A percentile compares a stretch with the other conserved stretches of the same genome.
Conservation (phyloP, 2,329 filamentous ascomycete species). For the Sclerotinia minor region DNA sequence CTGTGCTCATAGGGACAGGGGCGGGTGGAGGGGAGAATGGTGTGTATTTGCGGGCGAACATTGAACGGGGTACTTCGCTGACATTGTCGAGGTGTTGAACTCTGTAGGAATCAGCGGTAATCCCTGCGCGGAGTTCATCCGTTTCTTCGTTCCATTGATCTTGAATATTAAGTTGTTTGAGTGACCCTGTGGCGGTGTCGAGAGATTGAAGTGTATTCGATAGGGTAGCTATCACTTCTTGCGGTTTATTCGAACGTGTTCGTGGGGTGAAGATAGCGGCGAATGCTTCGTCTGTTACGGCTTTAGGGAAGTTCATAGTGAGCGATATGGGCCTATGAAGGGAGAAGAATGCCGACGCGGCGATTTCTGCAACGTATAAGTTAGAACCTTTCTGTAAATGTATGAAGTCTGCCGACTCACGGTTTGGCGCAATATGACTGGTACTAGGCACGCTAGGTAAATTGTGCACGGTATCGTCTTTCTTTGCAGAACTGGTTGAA, state of each 20-base stretch:
- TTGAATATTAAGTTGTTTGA: conserved; percentile 28
- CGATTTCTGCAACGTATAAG: conserved; percentile 63
- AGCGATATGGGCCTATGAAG: conserved; percentile 93
- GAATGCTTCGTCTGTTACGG: conserved; percentile 72
- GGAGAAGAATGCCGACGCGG: conserved; percentile 91
- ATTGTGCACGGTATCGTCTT: conserved; percentile 52
- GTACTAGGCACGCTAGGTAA: conserved; percentile 76
- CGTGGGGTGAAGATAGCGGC: conserved; percentile 75
- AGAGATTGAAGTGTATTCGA: conserved; percentile 59
- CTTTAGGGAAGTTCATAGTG: conserved; percentile 74
- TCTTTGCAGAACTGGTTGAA: conserved; percentile 41
- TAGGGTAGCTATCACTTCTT: conserved; percentile 67
- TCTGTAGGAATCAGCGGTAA: conserved; percentile 48
- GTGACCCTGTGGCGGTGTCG: conserved; percentile 55
- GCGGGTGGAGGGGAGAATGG: conserved; percentile 85
- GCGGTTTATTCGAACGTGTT: conserved; percentile 50
- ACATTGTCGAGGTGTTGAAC: conserved; percentile 53
- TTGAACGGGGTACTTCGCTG: conserved; percentile 62
- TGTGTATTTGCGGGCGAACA: conserved; percentile 65
- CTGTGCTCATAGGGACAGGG: conserved; percentile 60
- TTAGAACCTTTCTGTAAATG: not conserved
- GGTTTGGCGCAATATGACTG: conserved; percentile 67
- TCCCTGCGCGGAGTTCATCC: conserved; percentile 45
- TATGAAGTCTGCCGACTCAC: conserved; percentile 44
- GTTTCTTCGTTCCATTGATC: conserved; percentile 37